phyloP scores from a whole-genome alignment of 352 stramenopile species.

The Pseudoperonospora humuli region DNA sequence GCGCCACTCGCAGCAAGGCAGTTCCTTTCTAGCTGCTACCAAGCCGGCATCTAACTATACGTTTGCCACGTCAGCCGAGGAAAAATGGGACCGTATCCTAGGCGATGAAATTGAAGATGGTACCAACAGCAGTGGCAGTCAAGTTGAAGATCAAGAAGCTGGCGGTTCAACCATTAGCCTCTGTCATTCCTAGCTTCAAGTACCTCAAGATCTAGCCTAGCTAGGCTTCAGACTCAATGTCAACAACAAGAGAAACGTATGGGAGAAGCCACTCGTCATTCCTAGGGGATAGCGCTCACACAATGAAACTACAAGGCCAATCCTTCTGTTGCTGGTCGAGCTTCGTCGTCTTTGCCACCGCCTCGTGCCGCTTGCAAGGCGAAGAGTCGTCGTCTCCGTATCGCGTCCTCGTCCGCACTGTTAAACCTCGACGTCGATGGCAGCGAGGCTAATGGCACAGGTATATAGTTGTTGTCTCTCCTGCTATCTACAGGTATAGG shows the following conservation, averaged over 20 bases:
- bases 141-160: constrained; percentile 8
- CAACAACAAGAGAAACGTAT: constrained; percentile 12
- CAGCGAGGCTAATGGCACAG: constrained; percentile 9
- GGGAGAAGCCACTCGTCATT: constrained; percentile 11
- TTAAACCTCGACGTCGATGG: constrained; percentile 1
- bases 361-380: constrained; percentile 19
- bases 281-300: constrained; percentile 3
- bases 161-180: too few relatives aligned
- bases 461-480: constrained; percentile 12
- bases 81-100: constrained; percentile 74
- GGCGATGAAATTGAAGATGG: constrained; percentile 26
- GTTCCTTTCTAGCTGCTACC: constrained; percentile 1
- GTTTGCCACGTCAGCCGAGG: constrained; percentile 36
- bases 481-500: constrained; percentile 10
- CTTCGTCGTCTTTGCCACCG: constrained; percentile 44
- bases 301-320: constrained; percentile 17
- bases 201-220: background rate
- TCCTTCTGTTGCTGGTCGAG: constrained; percentile 29
- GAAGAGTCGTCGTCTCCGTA: constrained; percentile 17
- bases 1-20: constrained; percentile 11
- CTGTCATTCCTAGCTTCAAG: constrained; percentile 4
- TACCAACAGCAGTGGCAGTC: constrained; percentile 3
- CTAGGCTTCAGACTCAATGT: constrained; percentile 5
- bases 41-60: constrained; percentile 12
- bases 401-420: constrained; percentile 14